phyloP scores from a whole-genome alignment of 202 grass and related monocot genomes.

The Setaria italica region DNA sequence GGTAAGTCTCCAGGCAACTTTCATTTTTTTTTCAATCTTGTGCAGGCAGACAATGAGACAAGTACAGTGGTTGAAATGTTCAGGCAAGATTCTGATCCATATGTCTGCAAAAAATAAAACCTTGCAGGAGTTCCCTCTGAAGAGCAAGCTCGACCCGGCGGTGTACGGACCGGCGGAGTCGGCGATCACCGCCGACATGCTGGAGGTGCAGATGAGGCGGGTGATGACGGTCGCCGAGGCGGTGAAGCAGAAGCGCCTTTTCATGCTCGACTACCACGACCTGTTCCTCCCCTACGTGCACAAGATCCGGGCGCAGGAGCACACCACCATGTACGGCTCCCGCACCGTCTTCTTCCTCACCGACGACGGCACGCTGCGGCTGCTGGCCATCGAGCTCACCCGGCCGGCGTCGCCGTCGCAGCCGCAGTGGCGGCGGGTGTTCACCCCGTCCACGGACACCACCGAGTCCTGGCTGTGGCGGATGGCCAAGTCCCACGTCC shows the following conservation, averaged over 20 bases:
- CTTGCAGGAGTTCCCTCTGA: constrained; percentile 65
- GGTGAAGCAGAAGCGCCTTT: constrained; percentile 57
- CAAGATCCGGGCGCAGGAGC: constrained; percentile 59
- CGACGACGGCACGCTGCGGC: constrained; percentile 63
- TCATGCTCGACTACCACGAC: constrained; percentile 87
- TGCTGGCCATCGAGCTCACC: constrained; percentile 85
- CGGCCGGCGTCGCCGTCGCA: constrained; percentile 45
- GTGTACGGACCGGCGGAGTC: constrained; percentile 72
- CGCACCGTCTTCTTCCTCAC: constrained; percentile 80
- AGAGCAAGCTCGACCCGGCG: constrained; percentile 78
- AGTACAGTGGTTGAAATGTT: not conserved
- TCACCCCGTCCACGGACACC: constrained; percentile 52
- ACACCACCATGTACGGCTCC: constrained; percentile 75
- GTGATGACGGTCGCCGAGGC: constrained; percentile 67
- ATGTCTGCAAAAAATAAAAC: not conserved
- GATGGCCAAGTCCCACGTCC: constrained; percentile 77
- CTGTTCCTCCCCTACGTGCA: constrained; percentile 77
- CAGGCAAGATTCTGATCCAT: not conserved
- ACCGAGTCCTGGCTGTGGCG: constrained; percentile 73
- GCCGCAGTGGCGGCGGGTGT: constrained; percentile 72
- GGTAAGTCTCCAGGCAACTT: constrained; percentile 27
- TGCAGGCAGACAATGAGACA: no score
- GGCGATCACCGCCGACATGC: constrained; percentile 64
- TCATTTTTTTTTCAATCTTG: no score
- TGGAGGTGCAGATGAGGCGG: constrained; percentile 57